Percentiles rank a stretch among this genome's conserved stretches.
These are phyloP conservation scores for Colletotrichum trifolii DNA, from an alignment of 2,329 filamentous ascomycete genomes.

Conservation along the genomic window DNA sequence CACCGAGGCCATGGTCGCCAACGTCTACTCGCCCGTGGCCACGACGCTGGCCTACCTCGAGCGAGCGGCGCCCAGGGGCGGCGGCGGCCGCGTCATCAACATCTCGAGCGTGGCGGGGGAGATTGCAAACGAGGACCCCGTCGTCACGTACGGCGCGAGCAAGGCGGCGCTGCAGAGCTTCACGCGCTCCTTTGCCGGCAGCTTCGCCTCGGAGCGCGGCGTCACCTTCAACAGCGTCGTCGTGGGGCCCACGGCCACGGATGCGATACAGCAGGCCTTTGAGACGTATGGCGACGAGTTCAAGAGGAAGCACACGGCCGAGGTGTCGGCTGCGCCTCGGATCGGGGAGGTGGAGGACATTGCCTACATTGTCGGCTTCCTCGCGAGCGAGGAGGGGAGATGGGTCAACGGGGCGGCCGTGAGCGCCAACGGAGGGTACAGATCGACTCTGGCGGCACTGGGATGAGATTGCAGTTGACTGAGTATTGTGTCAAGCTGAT, in stretches of 20 bases:
- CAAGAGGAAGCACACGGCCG: rapidly evolving
- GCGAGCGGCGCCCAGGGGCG: constrained; percentile 43
- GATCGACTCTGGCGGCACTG: neutral
- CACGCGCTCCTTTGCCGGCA: constrained; percentile 43
- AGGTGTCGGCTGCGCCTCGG: neutral
- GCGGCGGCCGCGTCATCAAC: constrained; percentile 46
- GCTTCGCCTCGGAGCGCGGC: constrained; percentile 41
- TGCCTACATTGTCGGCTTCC: constrained; percentile 25
- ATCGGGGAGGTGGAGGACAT: constrained; percentile 8
- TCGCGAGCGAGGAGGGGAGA: constrained; percentile 22
- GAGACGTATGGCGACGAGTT: neutral
- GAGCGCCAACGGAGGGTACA: constrained; percentile 17
- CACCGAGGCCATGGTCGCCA: constrained; percentile 11
- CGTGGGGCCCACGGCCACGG: constrained; percentile 42
- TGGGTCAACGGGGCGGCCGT: constrained; percentile 25
- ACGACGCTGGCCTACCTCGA: constrained; percentile 45
- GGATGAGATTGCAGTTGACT: neutral
- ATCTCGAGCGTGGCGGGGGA: constrained; percentile 42
- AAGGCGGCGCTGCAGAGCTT: constrained; percentile 47
- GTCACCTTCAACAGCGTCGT: constrained; percentile 47
- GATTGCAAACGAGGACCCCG: neutral
- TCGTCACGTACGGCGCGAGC: constrained; percentile 43
- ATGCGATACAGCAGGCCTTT: neutral
- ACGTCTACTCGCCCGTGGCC: constrained; percentile 39
- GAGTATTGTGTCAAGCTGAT: too few relatives aligned